Evolutionary conservation across 148 eudicot genomes (phyloP).

Genomic region (Vaccinium vitisidaea): DNA sequence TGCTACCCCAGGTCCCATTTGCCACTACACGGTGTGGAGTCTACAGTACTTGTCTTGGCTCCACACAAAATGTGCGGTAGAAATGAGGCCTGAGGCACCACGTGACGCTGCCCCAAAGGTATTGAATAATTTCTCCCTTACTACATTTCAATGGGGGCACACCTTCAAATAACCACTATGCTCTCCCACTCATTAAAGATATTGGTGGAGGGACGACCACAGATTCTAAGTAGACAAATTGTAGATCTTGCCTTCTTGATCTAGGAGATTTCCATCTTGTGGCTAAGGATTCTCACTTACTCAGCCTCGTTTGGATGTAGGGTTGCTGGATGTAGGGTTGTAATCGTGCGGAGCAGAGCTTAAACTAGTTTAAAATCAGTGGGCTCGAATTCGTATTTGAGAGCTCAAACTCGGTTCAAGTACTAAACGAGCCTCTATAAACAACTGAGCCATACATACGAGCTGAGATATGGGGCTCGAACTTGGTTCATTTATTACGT

Average conservation of each 20-base stretch:
- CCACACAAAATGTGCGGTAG: too few species aligned
- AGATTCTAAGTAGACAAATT: neutral
- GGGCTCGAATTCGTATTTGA: neutral
- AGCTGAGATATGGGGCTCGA: neutral
- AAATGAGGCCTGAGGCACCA: too few species aligned
- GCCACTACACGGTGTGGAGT: too few species aligned
- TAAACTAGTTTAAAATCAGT: too few species aligned
- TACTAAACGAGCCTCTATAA: neutral
- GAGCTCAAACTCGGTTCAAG: neutral
- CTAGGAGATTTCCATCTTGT: neutral
- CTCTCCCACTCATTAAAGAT: conserved; percentile 5
- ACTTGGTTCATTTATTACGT: too few species aligned
- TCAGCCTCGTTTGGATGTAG: neutral
- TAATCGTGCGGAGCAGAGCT: too few species aligned
- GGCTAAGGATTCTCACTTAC: neutral
- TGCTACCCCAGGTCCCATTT: too few species aligned
- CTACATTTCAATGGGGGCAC: conserved; percentile 3
- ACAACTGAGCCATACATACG: neutral
- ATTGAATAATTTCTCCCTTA: neutral
- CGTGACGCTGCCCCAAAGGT: too few species aligned
- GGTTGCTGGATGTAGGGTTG: too few species aligned
- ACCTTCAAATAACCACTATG: conserved; percentile 4
- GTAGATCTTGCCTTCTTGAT: neutral
- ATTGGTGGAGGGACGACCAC: conserved; percentile 21
- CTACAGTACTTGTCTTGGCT: too few species aligned